Conservation (phyloP, 2,329 filamentous ascomycete species). For the Colletotrichum navitas region DNA sequence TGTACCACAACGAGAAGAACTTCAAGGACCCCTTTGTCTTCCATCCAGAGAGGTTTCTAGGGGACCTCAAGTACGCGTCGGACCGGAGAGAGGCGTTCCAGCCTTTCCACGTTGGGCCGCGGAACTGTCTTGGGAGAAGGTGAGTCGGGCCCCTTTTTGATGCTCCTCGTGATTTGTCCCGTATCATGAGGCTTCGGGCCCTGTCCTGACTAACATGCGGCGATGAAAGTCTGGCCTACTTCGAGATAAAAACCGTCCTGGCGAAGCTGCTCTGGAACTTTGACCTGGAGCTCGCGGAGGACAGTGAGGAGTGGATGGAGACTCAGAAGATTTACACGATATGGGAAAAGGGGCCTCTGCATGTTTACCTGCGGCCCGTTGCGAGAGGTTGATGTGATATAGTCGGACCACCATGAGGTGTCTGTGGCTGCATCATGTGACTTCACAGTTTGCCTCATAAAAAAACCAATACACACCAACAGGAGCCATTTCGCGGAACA, state of each 20-base stretch:
- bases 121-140: slow-evolving; percentile 52
- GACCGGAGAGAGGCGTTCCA: slow-evolving; percentile 47
- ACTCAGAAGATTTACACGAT: slow-evolving; percentile 27
- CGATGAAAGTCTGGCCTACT: slow-evolving; percentile 54
- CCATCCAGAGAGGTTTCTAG: slow-evolving; percentile 57
- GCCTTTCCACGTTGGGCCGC: slow-evolving; percentile 49
- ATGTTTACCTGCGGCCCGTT: slow-evolving; percentile 34
- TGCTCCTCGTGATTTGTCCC: neutral
- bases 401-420: neutral
- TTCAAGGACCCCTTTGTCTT: slow-evolving; percentile 61
- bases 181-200: neutral
- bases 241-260: slow-evolving; percentile 62
- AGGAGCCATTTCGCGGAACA: neutral
- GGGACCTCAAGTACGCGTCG: slow-evolving; percentile 42
- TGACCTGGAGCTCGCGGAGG: slow-evolving; percentile 55
- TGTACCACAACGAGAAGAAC: slow-evolving; percentile 45
- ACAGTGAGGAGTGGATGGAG: slow-evolving; percentile 53
- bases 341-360: slow-evolving; percentile 31
- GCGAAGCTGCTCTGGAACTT: slow-evolving; percentile 61
- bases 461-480: neutral
- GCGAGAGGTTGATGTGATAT: neutral
- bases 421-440: neutral
- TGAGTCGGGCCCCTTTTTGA: slow-evolving; percentile 41
- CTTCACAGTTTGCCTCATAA: neutral
- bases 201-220: neutral